phyloP scores from a whole-genome alignment of 176 grass and related monocot species.

The Zizania latifolia region DNA sequence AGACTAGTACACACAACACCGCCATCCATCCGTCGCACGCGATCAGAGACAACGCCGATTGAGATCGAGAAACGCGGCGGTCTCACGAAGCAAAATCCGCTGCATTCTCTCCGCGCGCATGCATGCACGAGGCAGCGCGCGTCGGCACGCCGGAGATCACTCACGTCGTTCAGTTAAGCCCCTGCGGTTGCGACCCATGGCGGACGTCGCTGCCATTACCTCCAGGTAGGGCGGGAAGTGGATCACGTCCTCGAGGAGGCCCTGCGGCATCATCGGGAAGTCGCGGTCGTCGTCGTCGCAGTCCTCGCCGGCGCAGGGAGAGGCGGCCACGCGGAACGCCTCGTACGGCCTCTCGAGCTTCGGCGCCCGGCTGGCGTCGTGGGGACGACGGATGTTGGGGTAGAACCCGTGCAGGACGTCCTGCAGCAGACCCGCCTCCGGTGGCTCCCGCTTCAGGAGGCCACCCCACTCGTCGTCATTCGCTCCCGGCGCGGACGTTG shows the following conservation, averaged over 20 bases:
- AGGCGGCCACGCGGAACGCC: not conserved
- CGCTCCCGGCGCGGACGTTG: not conserved
- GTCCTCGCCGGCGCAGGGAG: not conserved
- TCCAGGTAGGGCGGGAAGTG: constrained; percentile 57
- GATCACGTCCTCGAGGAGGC: constrained; percentile 64
- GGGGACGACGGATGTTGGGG: too few relatives aligned
- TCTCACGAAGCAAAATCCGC: constrained; percentile 12
- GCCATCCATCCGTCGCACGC: not conserved
- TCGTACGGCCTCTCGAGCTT: constrained; percentile 15
- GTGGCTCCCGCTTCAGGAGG: constrained; percentile 50
- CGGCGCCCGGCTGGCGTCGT: too few relatives aligned
- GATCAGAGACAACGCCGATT: not conserved
- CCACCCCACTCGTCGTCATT: constrained; percentile 37
- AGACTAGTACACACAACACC: not conserved
- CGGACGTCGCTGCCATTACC: constrained; percentile 28
- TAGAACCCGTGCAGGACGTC: constrained; percentile 81
- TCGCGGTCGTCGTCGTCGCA: not conserved
- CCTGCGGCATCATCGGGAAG: constrained; percentile 46
- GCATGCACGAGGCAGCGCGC: not conserved
- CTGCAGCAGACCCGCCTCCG: constrained; percentile 65
- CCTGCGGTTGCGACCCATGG: not conserved
- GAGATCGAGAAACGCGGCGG: not conserved
- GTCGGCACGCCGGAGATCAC: not conserved
- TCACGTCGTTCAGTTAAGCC: not conserved
- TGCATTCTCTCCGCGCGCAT: not conserved